Evolutionary conservation across 306 rosid species (phyloP).

Genomic region (Fagus crenata): DNA sequence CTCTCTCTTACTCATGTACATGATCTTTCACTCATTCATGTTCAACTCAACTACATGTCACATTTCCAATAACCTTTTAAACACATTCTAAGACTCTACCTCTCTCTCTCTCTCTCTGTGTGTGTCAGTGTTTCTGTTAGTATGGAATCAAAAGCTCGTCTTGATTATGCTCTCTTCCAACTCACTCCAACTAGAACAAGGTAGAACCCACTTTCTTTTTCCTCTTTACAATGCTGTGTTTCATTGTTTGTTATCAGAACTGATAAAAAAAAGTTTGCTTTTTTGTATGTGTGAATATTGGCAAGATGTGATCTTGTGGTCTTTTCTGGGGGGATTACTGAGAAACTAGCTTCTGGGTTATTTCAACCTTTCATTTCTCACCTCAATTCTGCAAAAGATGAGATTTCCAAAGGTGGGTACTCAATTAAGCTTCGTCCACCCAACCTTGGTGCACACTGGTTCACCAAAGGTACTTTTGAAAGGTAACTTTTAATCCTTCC

Average conservation of each 20-base stretch:
- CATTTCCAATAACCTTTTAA: neutral
- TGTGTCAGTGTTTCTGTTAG: too few species aligned
- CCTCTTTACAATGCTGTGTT: neutral
- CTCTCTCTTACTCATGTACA: neutral
- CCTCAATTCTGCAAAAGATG: conserved; percentile 53
- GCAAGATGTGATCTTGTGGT: conserved; percentile 59
- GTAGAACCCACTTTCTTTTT: neutral
- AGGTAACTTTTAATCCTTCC: conserved; percentile 38
- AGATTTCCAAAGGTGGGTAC: conserved; percentile 71
- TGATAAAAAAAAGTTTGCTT: neutral
- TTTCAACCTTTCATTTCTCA: conserved; percentile 62
- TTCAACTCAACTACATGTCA: neutral
- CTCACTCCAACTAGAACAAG: conserved; percentile 1
- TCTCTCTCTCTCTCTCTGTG: neutral
- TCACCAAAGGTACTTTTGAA: conserved; percentile 59
- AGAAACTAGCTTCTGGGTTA: conserved; percentile 68
- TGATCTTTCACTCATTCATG: neutral
- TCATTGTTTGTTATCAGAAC: neutral
- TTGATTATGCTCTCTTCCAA: conserved; percentile 1
- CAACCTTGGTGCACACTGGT: conserved; percentile 41
- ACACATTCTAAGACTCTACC: neutral
- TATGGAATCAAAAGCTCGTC: neutral
- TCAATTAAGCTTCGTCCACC: conserved; percentile 63
- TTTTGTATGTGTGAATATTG: conserved; percentile 5
- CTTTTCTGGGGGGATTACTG: conserved; percentile 41